A percentile compares a stretch with the other conserved stretches of the same genome.
Evolutionary conservation across 371 early-diverging fungal genomes (phyloP).

Genomic region (Mortierella sp.): DNA sequence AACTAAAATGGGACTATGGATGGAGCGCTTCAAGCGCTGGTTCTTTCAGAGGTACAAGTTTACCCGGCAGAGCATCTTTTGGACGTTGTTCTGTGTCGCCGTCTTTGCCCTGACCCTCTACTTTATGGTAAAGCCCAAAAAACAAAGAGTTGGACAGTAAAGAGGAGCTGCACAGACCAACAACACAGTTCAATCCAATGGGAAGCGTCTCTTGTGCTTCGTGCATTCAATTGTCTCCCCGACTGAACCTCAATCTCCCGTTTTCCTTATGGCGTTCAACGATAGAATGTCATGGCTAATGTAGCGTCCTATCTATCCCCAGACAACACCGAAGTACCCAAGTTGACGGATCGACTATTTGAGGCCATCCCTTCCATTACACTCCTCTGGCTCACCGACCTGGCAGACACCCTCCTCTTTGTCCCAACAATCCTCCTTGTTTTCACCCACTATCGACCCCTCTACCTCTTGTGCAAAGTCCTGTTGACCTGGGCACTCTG

Average conservation of each 20-base stretch:
- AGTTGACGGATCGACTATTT: constrained; percentile 64
- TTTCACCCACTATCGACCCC: constrained; percentile 61
- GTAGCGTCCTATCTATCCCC: constrained; percentile 67
- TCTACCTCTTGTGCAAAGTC: constrained; percentile 61
- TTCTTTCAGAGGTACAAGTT: constrained; percentile 36
- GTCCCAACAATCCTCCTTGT: constrained; percentile 60
- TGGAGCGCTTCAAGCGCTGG: constrained; percentile 34
- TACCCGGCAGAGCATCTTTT: constrained; percentile 22
- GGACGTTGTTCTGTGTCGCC: not conserved
- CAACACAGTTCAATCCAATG: not conserved
- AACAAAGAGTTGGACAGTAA: not conserved
- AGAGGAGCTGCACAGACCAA: not conserved
- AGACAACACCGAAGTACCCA: constrained; percentile 54
- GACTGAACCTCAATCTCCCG: not conserved
- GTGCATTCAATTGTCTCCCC: not conserved
- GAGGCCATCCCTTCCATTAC: constrained; percentile 60
- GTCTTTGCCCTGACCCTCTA: constrained; percentile 27
- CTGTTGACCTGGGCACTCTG: constrained; percentile 64
- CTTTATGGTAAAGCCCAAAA: constrained; percentile 20
- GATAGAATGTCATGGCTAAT: constrained; percentile 68
- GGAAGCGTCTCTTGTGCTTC: not conserved
- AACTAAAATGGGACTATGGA: constrained; percentile 5
- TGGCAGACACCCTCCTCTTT: constrained; percentile 66
- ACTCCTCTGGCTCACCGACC: constrained; percentile 66
- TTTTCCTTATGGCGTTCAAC: not conserved